These are phyloP conservation scores for Penicillium sp. DNA, from an alignment of 2,329 filamentous ascomycete genomes.

Conservation along the genomic window DNA sequence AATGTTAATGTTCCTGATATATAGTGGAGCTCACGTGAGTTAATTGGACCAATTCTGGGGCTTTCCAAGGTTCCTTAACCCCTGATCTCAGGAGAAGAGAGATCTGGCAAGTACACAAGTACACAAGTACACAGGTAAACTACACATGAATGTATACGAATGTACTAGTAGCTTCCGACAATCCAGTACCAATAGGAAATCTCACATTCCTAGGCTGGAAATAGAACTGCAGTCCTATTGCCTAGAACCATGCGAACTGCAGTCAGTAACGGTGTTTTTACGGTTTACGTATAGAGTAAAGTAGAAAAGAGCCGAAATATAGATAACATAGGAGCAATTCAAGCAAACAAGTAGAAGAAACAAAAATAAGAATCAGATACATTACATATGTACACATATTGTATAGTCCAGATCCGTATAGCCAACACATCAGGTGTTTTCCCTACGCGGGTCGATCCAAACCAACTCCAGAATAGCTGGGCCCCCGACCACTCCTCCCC, in stretches of 20 bases:
- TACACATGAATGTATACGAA: neutral
- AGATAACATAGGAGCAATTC: neutral
- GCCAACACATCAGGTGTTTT: slow-evolving; percentile 4
- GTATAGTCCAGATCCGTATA: neutral
- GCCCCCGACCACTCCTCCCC: slow-evolving; percentile 20
- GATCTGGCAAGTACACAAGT: slow-evolving; percentile 7
- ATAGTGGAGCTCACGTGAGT: slow-evolving; percentile 20
- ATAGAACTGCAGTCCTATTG: neutral
- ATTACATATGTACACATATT: neutral
- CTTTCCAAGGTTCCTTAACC: slow-evolving; percentile 7
- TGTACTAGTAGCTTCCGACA: neutral
- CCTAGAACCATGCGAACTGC: neutral
- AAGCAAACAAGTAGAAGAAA: neutral
- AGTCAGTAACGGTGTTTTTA: neutral
- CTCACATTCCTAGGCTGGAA: neutral
- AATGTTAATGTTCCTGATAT: slow-evolving; percentile 5
- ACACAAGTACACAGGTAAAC: neutral
- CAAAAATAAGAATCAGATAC: neutral
- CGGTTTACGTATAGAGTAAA: neutral
- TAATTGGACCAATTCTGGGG: neutral
- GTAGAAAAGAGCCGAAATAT: neutral
- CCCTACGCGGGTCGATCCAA: slow-evolving; percentile 17
- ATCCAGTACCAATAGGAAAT: neutral
- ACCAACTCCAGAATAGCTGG: slow-evolving; percentile 23
- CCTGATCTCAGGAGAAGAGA: slow-evolving; percentile 18